Evolutionary conservation across 306 rosid species (phyloP).

Genomic region (Quercus dentata): DNA sequence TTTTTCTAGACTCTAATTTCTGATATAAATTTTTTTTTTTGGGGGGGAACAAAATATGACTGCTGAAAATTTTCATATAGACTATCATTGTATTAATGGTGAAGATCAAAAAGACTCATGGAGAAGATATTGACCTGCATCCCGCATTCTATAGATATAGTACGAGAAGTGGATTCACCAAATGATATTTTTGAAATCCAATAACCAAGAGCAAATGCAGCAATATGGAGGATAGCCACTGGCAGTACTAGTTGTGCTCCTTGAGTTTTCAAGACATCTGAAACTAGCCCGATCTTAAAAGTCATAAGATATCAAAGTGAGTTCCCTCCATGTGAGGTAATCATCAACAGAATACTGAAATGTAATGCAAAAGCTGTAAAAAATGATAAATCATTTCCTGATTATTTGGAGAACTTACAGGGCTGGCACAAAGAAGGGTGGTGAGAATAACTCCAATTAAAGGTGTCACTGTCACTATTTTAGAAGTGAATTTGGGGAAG

Average conservation of each 20-base stretch:
- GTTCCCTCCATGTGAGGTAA: constrained; percentile 11
- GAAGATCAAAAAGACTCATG: neutral
- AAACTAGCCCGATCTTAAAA: constrained; percentile 83
- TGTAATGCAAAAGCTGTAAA: constrained; percentile 10
- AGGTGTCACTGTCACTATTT: constrained; percentile 70
- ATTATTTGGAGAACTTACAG: constrained; percentile 48
- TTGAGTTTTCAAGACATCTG: constrained; percentile 82
- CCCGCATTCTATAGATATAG: constrained; percentile 94
- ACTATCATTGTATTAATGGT: neutral
- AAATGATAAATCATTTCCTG: neutral
- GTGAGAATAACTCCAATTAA: constrained; percentile 89
- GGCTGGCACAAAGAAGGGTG: constrained; percentile 90
- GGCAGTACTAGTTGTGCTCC: constrained; percentile 81
- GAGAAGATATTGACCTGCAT: constrained; percentile 66
- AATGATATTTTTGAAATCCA: constrained; percentile 78
- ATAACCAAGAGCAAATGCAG: constrained; percentile 86
- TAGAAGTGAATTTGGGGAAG: constrained; percentile 90
- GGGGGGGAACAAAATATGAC: neutral
- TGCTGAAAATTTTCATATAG: neutral
- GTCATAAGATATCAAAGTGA: constrained; percentile 16
- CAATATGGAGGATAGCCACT: constrained; percentile 75
- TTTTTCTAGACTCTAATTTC: neutral
- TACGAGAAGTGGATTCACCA: constrained; percentile 98
- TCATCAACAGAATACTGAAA: constrained; percentile 1
- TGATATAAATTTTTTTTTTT: neutral